Conservation (phyloP, 148 eudicot genomes). For the Arbutus unedo region DNA sequence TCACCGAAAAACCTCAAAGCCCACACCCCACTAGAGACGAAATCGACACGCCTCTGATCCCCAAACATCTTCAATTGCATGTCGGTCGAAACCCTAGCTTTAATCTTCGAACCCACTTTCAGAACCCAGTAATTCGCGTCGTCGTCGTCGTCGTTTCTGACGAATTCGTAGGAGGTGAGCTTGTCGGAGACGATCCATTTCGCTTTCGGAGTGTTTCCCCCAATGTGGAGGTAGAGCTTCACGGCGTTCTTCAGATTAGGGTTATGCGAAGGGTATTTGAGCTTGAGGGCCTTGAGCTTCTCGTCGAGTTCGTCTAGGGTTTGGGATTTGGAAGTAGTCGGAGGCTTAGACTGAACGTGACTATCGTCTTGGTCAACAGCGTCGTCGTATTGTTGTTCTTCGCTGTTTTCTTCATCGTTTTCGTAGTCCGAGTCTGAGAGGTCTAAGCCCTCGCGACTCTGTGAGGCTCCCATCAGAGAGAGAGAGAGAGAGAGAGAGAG, state of each 20-base stretch:
- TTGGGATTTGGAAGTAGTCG: slow-evolving; percentile 11
- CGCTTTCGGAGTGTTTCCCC: slow-evolving; percentile 76
- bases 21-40: slow-evolving; percentile 75
- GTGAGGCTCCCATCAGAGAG: slow-evolving; percentile 8
- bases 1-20: slow-evolving; percentile 62
- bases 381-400: slow-evolving; percentile 29
- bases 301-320: slow-evolving; percentile 63
- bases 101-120: slow-evolving; percentile 55
- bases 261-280: slow-evolving; percentile 47
- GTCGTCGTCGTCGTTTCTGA: slow-evolving; percentile 30
- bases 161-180: slow-evolving; percentile 43
- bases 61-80: slow-evolving; percentile 85
- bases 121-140: slow-evolving; percentile 49
- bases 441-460: slow-evolving; percentile 4
- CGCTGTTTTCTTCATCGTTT: neutral
- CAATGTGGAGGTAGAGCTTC: slow-evolving; percentile 68
- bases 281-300: slow-evolving; percentile 51
- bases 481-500: neutral
- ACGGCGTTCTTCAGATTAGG: slow-evolving; percentile 42
- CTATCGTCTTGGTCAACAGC: slow-evolving; percentile 27
- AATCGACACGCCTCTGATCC: slow-evolving; percentile 77
- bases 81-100: slow-evolving; percentile 66
- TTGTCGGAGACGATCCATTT: slow-evolving; percentile 71
- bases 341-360: slow-evolving; percentile 10
- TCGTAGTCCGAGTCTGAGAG: neutral